Conservation (phyloP, 106 monocot genomes). For the Phalaenopsis equestris region DNA sequence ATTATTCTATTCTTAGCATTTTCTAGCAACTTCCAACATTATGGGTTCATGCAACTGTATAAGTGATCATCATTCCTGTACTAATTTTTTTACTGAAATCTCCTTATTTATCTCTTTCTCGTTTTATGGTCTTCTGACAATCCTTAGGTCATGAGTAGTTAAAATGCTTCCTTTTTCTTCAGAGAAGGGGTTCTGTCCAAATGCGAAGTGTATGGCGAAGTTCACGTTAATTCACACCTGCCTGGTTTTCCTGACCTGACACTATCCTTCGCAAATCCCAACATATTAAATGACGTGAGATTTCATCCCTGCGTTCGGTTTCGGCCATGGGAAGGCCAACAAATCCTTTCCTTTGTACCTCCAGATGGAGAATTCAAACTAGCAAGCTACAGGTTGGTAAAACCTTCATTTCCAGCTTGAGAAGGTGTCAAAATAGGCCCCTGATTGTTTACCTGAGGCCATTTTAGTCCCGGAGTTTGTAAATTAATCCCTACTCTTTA, state of each 20-base stretch:
- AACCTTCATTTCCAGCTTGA: background rate
- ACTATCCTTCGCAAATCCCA: conserved; percentile 63
- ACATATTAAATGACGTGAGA: conserved; percentile 58
- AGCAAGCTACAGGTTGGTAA: conserved; percentile 64
- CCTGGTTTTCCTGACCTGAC: conserved; percentile 71
- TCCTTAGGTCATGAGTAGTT: background rate
- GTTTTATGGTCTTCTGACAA: background rate
- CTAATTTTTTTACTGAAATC: background rate
- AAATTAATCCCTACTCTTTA: no score
- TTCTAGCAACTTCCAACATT: background rate
- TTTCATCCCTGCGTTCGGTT: conserved; percentile 86
- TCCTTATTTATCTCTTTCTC: no score
- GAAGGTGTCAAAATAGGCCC: no score
- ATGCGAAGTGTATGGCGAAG: conserved; percentile 83
- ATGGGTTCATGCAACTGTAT: background rate
- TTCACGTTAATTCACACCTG: conserved; percentile 62
- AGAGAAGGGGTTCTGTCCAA: conserved; percentile 63
- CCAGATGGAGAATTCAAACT: conserved; percentile 80
- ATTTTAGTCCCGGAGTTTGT: no score
- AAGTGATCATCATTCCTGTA: background rate
- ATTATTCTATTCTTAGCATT: background rate
- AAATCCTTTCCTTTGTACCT: conserved; percentile 74
- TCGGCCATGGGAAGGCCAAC: conserved; percentile 75
- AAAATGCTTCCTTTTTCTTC: conserved; percentile 8
- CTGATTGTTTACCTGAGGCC: no score